These are phyloP conservation scores for Citrus hindsii DNA, from an alignment of 345 rosid genomes.

Conservation along the genomic window DNA sequence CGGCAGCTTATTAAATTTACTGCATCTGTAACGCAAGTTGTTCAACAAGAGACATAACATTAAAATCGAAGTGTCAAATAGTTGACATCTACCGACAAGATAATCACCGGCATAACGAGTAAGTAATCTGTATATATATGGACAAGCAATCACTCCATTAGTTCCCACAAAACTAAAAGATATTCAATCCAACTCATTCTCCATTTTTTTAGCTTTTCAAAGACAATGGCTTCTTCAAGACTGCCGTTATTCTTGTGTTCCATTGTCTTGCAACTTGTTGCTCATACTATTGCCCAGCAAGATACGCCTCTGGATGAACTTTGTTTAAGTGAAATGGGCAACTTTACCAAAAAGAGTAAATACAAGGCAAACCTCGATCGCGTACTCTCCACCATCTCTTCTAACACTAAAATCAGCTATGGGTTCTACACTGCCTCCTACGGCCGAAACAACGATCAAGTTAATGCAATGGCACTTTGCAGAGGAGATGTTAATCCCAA, in stretches of 20 bases:
- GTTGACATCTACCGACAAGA: neutral
- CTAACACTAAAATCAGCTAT: neutral
- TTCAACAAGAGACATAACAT: neutral
- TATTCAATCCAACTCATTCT: neutral
- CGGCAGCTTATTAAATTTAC: neutral
- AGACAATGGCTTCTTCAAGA: neutral
- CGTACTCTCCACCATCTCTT: conserved; percentile 18
- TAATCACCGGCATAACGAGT: neutral
- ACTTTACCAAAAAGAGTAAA: conserved; percentile 10
- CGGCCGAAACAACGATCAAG: neutral
- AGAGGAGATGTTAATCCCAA: conserved; percentile 20
- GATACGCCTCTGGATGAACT: neutral
- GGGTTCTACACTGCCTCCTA: conserved; percentile 30
- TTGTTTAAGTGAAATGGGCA: neutral
- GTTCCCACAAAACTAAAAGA: neutral
- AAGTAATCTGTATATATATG: neutral
- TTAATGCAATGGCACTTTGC: conserved; percentile 22
- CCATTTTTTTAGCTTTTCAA: neutral
- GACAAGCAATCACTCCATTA: neutral
- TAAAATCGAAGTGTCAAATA: neutral
- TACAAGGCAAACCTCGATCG: conserved; percentile 23
- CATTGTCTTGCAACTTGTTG: neutral
- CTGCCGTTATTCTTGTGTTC: neutral
- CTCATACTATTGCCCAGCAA: neutral
- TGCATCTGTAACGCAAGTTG: neutral